Base-by-base conservation (phyloP, 306 rosid species). In the Astragalus membranaceus region DNA sequence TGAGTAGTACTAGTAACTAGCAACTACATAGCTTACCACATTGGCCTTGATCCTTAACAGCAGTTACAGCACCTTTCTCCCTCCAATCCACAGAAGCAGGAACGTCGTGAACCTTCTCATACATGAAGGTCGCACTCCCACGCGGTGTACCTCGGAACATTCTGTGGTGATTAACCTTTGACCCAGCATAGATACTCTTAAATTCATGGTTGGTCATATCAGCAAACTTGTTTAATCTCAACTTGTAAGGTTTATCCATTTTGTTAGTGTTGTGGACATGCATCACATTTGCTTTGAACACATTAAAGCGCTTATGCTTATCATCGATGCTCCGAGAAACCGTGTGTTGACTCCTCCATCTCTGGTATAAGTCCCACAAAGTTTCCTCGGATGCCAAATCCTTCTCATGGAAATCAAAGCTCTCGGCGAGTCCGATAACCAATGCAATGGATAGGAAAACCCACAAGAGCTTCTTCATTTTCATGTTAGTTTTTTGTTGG, bases 191-290 rank as follows among this genome's bases (percentile, higher is more conserved):
- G 43, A 29, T 37, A 3, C 39, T 74, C 42, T 46, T 77, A 7
- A 85, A 85, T 61, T 85, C 89, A 56, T 79, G 83, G 77, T 79
- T 85, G 49, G 89, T 85, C 85, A 85, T 60, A 75, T 85, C 89
- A 43, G 89, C 85, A 8, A 85, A 85, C 79, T 71, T 74, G 81
- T 85, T 85, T 29, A 85, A 36, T 32, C 74, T 85, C 79, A 85
- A 80, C 85, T 85, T 85, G 46, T 82, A 85, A 49, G 87, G 87
- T 78, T 82, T 85, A 2, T 85, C 85, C 85, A 82, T 61, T 5
- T 73, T 82, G 78, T 85, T 85, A 15, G 89, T 85, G 5, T 74
- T 32, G 10, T 85, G 87, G 12, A 85, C 78, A 74, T 82, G 87
- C 79, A 82, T 70, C 12, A 77, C 85, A 62, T 85, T 85, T n/a